Evolutionary conservation across 73 alveolate genomes (phyloP).

Genomic region (Tetrahymena malaccensis): DNA sequence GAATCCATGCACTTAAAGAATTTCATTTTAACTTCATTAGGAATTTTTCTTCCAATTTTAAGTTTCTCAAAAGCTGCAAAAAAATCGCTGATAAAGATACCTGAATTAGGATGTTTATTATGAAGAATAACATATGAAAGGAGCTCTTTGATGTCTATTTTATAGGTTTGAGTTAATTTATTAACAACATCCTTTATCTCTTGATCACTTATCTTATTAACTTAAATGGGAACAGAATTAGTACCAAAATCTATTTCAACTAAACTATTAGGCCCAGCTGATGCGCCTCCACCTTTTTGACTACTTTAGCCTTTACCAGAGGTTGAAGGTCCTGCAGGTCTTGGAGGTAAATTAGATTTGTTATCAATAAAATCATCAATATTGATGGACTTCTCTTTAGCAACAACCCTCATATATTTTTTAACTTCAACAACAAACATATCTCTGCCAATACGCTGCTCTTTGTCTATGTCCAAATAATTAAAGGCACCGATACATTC

Average conservation of each 20-base stretch:
- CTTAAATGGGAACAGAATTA: neutral
- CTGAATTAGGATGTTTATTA: neutral
- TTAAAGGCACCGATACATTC: neutral
- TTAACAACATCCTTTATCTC: neutral
- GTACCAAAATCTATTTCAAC: neutral
- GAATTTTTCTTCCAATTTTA: constrained; percentile 13
- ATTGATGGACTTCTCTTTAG: neutral
- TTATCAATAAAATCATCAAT: neutral
- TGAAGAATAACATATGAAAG: neutral
- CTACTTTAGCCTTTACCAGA: neutral
- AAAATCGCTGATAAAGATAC: neutral
- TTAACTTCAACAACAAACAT: neutral
- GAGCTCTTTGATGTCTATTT: neutral
- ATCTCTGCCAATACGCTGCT: neutral
- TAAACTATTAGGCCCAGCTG: neutral
- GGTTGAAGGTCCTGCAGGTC: neutral
- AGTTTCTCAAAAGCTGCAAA: neutral
- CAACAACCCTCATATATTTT: neutral
- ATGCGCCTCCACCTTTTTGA: neutral
- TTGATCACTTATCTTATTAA: neutral
- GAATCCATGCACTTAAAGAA: constrained; percentile 28
- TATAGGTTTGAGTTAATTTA: neutral
- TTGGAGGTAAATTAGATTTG: neutral
- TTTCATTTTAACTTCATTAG: constrained; percentile 4
- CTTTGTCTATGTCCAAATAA: neutral